phyloP scores from a whole-genome alignment of 768 basidiomycete species.

The Mycena metata region DNA sequence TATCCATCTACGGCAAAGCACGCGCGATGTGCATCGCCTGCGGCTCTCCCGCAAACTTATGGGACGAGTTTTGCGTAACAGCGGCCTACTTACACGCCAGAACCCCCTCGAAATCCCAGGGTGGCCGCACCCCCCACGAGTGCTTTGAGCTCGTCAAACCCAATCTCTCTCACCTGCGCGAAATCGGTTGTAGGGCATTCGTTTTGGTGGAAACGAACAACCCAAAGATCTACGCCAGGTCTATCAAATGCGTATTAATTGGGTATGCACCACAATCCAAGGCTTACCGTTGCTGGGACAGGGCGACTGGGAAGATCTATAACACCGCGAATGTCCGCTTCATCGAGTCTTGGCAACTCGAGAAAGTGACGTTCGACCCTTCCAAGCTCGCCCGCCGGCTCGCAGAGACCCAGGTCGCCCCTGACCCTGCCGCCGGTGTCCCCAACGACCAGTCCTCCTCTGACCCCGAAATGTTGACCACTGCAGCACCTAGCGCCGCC shows the following conservation, averaged over 20 bases:
- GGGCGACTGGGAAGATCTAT: not conserved
- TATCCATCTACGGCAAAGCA: too few relatives aligned
- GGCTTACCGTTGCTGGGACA: conserved; percentile 1
- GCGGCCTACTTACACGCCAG: not conserved
- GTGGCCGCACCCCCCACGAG: not conserved
- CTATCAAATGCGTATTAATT: not conserved
- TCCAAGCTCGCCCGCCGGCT: too few relatives aligned
- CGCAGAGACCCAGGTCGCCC: too few relatives aligned
- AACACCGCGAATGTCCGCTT: not conserved
- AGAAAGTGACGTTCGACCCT: too few relatives aligned
- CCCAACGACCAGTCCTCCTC: too few relatives aligned
- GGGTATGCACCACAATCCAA: not conserved
- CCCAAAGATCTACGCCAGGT: not conserved
- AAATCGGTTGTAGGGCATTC: not conserved
- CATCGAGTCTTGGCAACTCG: not conserved
- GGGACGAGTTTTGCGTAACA: conserved; percentile 5
- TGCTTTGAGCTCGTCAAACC: not conserved
- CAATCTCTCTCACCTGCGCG: not conserved
- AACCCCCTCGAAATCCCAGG: not conserved
- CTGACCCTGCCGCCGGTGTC: too few relatives aligned
- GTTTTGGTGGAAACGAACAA: not conserved
- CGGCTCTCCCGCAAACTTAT: not conserved
- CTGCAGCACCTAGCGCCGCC: too few relatives aligned
- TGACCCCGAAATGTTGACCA: too few relatives aligned
- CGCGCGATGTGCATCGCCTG: too few relatives aligned